Evolutionary conservation across 768 basidiomycete species (phyloP), one percentile per base, ranked within the genome.

Genomic region (Boletus subparvulus): DNA sequence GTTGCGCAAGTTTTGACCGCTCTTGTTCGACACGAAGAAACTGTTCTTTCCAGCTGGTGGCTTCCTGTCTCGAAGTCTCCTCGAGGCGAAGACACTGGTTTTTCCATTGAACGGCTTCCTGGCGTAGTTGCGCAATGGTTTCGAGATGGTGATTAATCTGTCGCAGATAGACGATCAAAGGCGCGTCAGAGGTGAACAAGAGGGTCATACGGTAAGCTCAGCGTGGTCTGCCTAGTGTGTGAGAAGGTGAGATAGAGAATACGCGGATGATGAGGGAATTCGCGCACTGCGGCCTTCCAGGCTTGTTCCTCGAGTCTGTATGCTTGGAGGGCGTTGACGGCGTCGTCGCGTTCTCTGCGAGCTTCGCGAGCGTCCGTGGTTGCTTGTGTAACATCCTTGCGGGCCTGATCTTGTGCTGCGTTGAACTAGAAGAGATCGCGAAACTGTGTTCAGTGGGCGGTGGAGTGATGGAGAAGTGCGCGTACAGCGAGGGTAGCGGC

Each of bases 21-120:
- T 90, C 87, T 53, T 85, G 78, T 58, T 91, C 88, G 44, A 88
- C 86, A 16, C 87, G 83, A 37, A 85, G 74, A 68, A 88, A 90
- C 62, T 89, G 87, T 21, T 88, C 88, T 68, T 90, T 90, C 89
- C 89, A 91, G 62, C 86, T 86, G 51, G 77, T 76, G 0, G 87
- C 81, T 57, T 80, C 78, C 32, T 72, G 73, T 46, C 77, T 72
- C 11, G 78, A 76, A 1, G 77, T 70, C 51, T 81, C 80, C 50
- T 80, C 78, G 30, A 78, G 68, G 30, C 79, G 77, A 21, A 74
- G 65, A 47, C 78, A 76, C 62, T 90, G 89, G 48, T 85, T 83
- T 69, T 88, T 89, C 87, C 87, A 89, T 51, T 90, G 87, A 0
- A 71, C 74, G 0, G 82, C 75, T 66, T 92, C 88, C 47, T 85